Evolutionary conservation across 257 asterid genomes (phyloP).

Genomic region (Solanum habrochaites): DNA sequence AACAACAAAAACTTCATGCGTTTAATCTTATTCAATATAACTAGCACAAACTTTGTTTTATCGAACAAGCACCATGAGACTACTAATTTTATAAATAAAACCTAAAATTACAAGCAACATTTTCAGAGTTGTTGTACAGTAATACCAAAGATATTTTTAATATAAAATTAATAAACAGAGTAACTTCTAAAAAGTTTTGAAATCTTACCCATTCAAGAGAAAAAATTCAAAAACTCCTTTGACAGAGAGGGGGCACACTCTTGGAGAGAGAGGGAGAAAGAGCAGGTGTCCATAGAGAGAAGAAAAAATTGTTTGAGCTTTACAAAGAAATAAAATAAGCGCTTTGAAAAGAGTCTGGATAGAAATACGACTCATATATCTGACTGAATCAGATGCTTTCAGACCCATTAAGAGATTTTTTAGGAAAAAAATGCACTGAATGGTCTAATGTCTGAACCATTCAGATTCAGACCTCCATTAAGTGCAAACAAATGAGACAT

Average conservation of each 20-base stretch:
- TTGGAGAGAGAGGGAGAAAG: not conserved
- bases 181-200: not conserved
- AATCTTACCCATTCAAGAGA: not conserved
- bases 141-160: not conserved
- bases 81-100: not conserved
- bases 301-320: not conserved
- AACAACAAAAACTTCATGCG: not conserved
- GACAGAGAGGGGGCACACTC: not conserved
- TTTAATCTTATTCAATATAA: not conserved
- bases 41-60: not conserved
- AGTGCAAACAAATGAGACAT: not conserved
- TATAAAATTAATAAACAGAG: not conserved
- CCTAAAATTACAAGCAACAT: not conserved
- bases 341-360: not conserved
- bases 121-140: not conserved
- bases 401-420: too few relatives aligned
- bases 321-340: not conserved
- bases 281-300: not conserved
- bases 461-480: not conserved
- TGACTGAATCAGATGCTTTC: not conserved
- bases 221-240: not conserved
- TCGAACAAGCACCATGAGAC: not conserved
- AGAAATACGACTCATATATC: not conserved
- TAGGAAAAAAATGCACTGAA: too few relatives aligned
- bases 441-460: too few relatives aligned